These are phyloP conservation scores for Hericium alpestre DNA, from an alignment of 768 basidiomycete species.

Conservation along the genomic window DNA sequence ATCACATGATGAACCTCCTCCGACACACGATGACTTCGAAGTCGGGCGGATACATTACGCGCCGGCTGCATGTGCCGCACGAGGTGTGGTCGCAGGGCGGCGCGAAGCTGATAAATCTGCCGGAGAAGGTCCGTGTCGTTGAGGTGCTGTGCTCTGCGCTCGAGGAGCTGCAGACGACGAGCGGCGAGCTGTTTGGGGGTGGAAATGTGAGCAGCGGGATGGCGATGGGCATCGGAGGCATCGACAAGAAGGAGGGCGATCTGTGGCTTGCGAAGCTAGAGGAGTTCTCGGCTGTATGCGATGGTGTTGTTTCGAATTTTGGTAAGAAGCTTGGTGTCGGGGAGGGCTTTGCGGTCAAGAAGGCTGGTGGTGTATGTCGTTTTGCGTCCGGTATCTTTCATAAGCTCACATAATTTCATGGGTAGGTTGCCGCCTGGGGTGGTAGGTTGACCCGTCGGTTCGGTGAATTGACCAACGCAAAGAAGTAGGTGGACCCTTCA, in stretches of 20 bases:
- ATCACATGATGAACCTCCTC: slow-evolving; percentile 80
- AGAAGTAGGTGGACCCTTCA: slow-evolving; percentile 49
- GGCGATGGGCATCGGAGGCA: slow-evolving; percentile 64
- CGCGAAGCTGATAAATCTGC: slow-evolving; percentile 69
- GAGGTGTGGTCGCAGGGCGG: slow-evolving; percentile 90
- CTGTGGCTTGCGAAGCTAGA: slow-evolving; percentile 70
- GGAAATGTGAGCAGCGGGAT: slow-evolving; percentile 69
- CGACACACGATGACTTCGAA: slow-evolving; percentile 67
- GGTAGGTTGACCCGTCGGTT: slow-evolving; percentile 64
- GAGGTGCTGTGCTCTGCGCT: slow-evolving; percentile 69
- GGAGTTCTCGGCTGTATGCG: slow-evolving; percentile 70
- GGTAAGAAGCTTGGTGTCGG: slow-evolving; percentile 84
- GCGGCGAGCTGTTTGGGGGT: slow-evolving; percentile 66
- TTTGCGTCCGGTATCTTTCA: not conserved
- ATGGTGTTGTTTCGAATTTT: slow-evolving; percentile 69
- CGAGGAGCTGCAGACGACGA: slow-evolving; percentile 65
- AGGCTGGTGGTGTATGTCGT: slow-evolving; percentile 46
- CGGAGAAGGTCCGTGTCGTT: slow-evolving; percentile 80
- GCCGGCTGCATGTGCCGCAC: slow-evolving; percentile 74
- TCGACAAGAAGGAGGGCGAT: slow-evolving; percentile 70
- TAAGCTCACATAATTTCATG: not conserved
- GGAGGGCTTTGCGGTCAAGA: slow-evolving; percentile 78
- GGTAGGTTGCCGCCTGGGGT: slow-evolving; percentile 53
- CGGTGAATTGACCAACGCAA: slow-evolving; percentile 80
- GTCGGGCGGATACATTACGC: slow-evolving; percentile 83